Evolutionary conservation across 495 filamentous ascomycete species (phyloP).

Genomic region (Penicillium canescens): DNA sequence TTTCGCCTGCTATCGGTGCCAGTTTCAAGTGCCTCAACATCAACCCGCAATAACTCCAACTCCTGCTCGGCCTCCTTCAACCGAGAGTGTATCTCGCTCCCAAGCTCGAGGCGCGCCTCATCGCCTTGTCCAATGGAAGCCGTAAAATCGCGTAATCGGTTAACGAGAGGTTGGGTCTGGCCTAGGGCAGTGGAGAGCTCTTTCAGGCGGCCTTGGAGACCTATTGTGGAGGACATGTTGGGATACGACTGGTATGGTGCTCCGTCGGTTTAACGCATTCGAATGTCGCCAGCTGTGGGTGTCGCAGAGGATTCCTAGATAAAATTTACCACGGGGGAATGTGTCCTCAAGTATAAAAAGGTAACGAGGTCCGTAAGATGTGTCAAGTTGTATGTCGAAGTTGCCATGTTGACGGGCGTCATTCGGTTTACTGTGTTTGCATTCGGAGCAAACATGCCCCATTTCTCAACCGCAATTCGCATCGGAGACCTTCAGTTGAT

Average conservation of each 20-base stretch:
- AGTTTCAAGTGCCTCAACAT: slow-evolving; percentile 65
- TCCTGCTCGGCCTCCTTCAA: slow-evolving; percentile 86
- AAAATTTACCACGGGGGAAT: background rate
- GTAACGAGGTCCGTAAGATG: background rate
- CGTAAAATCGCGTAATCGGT: slow-evolving; percentile 68
- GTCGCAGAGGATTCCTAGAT: background rate
- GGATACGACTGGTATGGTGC: slow-evolving; percentile 3
- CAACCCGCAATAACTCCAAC: slow-evolving; percentile 76
- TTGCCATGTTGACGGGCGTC: slow-evolving; percentile 21
- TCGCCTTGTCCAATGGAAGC: slow-evolving; percentile 59
- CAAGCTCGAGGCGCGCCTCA: slow-evolving; percentile 74
- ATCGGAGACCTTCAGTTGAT: background rate
- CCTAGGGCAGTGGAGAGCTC: slow-evolving; percentile 67
- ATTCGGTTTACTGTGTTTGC: slow-evolving; percentile 35
- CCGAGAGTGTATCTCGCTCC: slow-evolving; percentile 75
- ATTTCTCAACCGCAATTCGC: slow-evolving; percentile 16
- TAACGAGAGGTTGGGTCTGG: slow-evolving; percentile 71
- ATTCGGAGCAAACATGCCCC: slow-evolving; percentile 35
- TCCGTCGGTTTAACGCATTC: background rate
- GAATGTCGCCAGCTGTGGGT: background rate
- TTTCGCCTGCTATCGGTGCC: slow-evolving; percentile 40
- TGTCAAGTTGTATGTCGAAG: slow-evolving; percentile 7
- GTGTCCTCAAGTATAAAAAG: background rate
- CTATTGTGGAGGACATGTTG: slow-evolving; percentile 55
- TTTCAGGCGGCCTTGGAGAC: slow-evolving; percentile 65